Base-by-base conservation (phyloP, 164 flowering plant species). In the Liquidambar formosana region DNA sequence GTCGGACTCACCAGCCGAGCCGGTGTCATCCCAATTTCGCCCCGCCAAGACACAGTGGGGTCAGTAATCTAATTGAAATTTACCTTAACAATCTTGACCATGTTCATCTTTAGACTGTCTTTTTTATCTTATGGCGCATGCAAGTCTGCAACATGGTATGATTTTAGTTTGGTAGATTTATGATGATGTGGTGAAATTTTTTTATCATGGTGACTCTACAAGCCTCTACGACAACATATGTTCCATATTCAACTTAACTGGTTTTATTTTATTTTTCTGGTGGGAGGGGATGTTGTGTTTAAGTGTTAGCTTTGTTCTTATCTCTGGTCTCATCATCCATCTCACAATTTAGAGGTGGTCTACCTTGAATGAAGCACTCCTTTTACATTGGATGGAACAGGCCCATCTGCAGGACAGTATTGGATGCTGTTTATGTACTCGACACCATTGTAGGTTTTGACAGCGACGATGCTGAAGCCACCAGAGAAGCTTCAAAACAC, bases 1-100 rank as follows among this genome's bases (percentile, higher is more conserved):
- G 85, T 90, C n/a, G 92, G 95, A 3, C 87, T 90, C 69, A 86
- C 91, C 0, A 90, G 95, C 64, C 70, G 88, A 43, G 82, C 83
- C 1, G 92, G 95, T 9, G 88, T 86, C 13, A 74, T 90, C 18
- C 91, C 92, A 8, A 23, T 90, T 5, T 51, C 85, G 11, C 86
- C 85, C 0, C 65, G 88, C 28, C 87, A 84, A 65, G 92, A 90
- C 66, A 79, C 86, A 5, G 60, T 90, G 33, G 92, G 95, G 95
- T 88, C 77, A 6, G 71, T 26, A 16, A 19, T 22, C 25, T 23
- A 28, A n/a, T n/a, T n/a, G n/a, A 1, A 59, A 33, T 10, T 54
- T 26, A 0, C 54, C 41, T 48, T n/a, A n/a, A n/a, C n/a, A n/a
- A n/a, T n/a, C n/a, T n/a, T n/a, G n/a, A n/a, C n/a, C n/a, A n/a